These are phyloP conservation scores for Cryptococcus sp. DNA, from an alignment of 1,284 basidiomycete species.

Conservation along the genomic window DNA sequence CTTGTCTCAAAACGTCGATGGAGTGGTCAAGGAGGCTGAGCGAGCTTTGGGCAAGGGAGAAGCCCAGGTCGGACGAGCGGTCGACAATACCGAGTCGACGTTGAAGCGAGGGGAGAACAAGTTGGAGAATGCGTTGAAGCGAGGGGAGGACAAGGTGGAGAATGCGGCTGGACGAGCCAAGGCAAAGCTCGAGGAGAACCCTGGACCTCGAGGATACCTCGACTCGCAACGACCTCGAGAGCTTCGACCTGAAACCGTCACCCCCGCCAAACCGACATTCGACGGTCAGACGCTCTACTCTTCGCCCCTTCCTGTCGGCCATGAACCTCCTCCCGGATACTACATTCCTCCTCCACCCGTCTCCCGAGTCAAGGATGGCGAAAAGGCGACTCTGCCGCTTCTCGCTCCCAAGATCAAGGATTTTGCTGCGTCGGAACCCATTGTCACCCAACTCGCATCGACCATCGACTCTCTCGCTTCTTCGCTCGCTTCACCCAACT, in stretches of 20 bases:
- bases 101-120: not conserved
- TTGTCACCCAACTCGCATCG: conserved; percentile 83
- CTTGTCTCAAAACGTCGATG: conserved; percentile 54
- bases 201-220: conserved; percentile 22
- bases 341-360: conserved; percentile 43
- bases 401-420: conserved; percentile 75
- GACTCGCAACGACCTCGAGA: conserved; percentile 40
- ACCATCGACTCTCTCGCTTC: conserved; percentile 90
- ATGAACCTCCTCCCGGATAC: conserved; percentile 85
- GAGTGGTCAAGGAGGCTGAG: conserved; percentile 64
- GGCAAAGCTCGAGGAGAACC: conserved; percentile 24
- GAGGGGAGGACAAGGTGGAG: conserved; percentile 17
- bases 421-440: conserved; percentile 71
- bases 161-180: conserved; percentile 22
- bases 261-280: conserved; percentile 31
- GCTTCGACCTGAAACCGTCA: conserved; percentile 44
- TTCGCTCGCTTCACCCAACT: conserved; percentile 59
- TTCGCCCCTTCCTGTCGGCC: conserved; percentile 69
- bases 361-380: conserved; percentile 15
- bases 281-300: conserved; percentile 57
- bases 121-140: not conserved
- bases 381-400: conserved; percentile 58
- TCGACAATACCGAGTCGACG: not conserved
- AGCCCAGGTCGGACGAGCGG: no score
- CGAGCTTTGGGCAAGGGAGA: no score